Evolutionary conservation across 805 yeast genomes (phyloP).

Genomic region (Pichia occidentalis): DNA sequence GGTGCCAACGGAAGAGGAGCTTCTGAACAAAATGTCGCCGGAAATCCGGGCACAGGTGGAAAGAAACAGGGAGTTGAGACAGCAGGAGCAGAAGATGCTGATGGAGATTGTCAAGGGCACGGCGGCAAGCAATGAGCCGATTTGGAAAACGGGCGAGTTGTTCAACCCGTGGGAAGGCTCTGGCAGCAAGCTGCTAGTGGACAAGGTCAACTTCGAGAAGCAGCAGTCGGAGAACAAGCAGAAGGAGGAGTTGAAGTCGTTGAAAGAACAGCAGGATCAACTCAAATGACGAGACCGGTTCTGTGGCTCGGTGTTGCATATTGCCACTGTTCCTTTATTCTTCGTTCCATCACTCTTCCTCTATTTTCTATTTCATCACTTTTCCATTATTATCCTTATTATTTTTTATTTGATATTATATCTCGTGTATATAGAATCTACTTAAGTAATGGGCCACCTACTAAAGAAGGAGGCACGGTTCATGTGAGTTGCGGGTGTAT

Average conservation of each 20-base stretch:
- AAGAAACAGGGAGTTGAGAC: constrained; percentile 51
- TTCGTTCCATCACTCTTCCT: too few relatives aligned
- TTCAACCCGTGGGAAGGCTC: constrained; percentile 57
- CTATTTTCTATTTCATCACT: too few relatives aligned
- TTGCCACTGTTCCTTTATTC: too few relatives aligned
- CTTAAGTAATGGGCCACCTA: constrained; percentile 14
- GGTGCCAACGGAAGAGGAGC: constrained; percentile 79
- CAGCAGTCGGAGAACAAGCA: constrained; percentile 38
- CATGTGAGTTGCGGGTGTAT: not conserved
- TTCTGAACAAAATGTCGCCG: constrained; percentile 70
- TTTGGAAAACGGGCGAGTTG: constrained; percentile 75
- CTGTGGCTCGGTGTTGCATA: too few relatives aligned
- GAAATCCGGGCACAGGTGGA: constrained; percentile 75
- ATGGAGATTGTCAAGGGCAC: constrained; percentile 63
- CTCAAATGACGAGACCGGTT: constrained; percentile 1
- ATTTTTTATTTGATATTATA: too few relatives aligned
- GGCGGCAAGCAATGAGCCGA: constrained; percentile 63
- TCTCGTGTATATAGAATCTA: too few relatives aligned
- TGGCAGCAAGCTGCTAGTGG: constrained; percentile 32
- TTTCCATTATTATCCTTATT: too few relatives aligned
- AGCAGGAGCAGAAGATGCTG: constrained; percentile 61
- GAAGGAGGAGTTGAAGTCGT: constrained; percentile 33
- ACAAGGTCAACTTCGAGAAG: constrained; percentile 41
- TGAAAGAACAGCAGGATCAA: constrained; percentile 33
- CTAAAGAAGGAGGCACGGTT: constrained; percentile 11